Percentiles rank a stretch among this genome's conserved stretches.
phyloP scores from a whole-genome alignment of 495 filamentous ascomycete species.

The Cercophora sp. region DNA sequence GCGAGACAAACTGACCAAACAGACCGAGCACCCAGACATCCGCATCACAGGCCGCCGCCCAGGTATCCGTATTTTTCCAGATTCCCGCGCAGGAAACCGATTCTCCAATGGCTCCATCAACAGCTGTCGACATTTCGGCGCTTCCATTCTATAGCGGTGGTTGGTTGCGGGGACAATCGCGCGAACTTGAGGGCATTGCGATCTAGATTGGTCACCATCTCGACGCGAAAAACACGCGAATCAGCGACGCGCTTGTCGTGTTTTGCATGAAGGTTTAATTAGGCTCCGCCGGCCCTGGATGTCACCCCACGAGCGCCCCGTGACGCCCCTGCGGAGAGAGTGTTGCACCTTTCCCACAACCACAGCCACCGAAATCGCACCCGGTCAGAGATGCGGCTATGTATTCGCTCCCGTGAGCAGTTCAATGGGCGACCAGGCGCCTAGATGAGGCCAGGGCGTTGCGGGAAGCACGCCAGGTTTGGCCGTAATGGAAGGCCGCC shows the following conservation, averaged over 20 bases:
- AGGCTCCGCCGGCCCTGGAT: slow-evolving; percentile 10
- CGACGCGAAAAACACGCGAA: slow-evolving; percentile 24
- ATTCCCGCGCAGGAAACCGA: not conserved
- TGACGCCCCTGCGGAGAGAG: not conserved
- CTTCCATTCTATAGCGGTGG: not conserved
- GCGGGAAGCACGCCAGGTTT: slow-evolving; percentile 1
- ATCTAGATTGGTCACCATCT: slow-evolving; percentile 17
- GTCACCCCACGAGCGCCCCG: slow-evolving; percentile 14
- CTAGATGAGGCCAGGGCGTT: not conserved
- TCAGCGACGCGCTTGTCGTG: slow-evolving; percentile 19
- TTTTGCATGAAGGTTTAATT: slow-evolving; percentile 26
- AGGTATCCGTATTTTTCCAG: no score
- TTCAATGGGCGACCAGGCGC: slow-evolving; percentile 4
- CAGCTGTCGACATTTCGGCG: not conserved
- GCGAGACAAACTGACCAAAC: not conserved
- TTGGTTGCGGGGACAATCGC: not conserved
- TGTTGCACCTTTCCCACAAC: not conserved
- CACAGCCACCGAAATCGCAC: not conserved
- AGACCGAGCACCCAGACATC: no score
- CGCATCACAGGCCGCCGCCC: no score
- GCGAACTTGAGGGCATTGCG: slow-evolving; percentile 8
- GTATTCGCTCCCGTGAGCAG: not conserved
- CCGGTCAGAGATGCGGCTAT: not conserved
- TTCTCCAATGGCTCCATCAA: not conserved
- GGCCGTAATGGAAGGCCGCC: not conserved